Base-by-base conservation (phyloP, 805 yeast genomes). In the Candida chauliodis region DNA sequence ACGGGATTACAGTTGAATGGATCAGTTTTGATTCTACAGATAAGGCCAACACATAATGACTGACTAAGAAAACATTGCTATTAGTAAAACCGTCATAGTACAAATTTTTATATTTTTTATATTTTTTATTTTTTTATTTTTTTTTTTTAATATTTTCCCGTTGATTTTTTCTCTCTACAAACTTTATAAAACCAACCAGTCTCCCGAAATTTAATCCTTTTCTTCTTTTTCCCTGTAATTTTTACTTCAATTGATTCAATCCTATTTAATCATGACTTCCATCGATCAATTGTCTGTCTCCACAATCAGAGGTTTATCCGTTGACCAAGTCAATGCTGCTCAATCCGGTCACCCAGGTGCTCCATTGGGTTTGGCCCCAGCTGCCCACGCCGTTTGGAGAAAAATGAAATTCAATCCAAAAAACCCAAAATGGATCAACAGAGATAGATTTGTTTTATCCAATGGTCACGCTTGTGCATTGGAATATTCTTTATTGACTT, bases 331-430 rank as follows among this genome's bases (percentile, higher is more conserved):
- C 46, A 74, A 82, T 43, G 76, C 79, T 67, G 91, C 97, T 55
- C 84, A 91, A 69, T 84, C 96, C 44, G 99, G 99, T 51, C 99
- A 91, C 72, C 99, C 99, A 40, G 99, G 99, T 73, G 98, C 99
- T 38, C 98, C 98, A 56, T 80, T 91, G 78, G 98, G 98, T 48
- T 73, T 91, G 68, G 97, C 99, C 13, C 96, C 97, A 32, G 82
- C 90, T 44, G 95, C 97, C 46, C 97, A 91, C 66, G 82, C 80
- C 41, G 63, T 91, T 48, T 87, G 83, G 79, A 75, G 79, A 63
- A 78, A 78, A 58, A 75, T 90, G 84, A 82, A 70, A 54, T 79
- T 86, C 74, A 88, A 87, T 78, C 95, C 98, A 55, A 76, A 81
- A 70, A 82, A 86, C 77, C 91, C 96, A 48, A 71, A 76, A 44